These are phyloP conservation scores for Saturnispora sanitii DNA, from an alignment of 805 yeast species.

Conservation along the genomic window DNA sequence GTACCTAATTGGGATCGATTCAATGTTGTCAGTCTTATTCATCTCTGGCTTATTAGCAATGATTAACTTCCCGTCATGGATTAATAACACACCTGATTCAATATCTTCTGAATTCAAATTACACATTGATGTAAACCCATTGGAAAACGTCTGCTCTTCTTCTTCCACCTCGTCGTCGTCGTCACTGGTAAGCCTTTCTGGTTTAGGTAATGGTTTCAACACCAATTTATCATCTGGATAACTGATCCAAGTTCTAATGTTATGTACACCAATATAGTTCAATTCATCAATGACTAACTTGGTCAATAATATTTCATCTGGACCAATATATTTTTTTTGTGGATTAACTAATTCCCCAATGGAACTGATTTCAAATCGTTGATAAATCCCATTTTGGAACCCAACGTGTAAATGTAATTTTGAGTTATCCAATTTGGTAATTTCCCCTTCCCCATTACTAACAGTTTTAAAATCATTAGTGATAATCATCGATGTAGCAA, in stretches of 20 bases:
- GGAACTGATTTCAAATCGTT: constrained; percentile 47
- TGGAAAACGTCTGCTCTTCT: not conserved
- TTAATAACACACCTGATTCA: constrained; percentile 53
- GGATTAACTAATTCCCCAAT: constrained; percentile 59
- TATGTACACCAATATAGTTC: constrained; percentile 37
- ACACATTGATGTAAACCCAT: constrained; percentile 33
- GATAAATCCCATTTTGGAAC: constrained; percentile 73
- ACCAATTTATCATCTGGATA: constrained; percentile 28
- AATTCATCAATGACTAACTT: constrained; percentile 25
- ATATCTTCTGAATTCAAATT: constrained; percentile 53
- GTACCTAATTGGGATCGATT: constrained; percentile 36
- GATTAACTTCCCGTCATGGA: constrained; percentile 39
- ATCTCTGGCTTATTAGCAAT: constrained; percentile 34
- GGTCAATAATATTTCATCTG: constrained; percentile 47
- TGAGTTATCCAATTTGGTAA: constrained; percentile 6
- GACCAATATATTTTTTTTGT: constrained; percentile 64
- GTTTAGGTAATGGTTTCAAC: constrained; percentile 38
- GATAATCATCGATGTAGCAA: constrained; percentile 25
- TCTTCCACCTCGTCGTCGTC: constrained; percentile 7
- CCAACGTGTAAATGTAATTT: constrained; percentile 58
- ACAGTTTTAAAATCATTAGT: constrained; percentile 25
- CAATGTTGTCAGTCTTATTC: constrained; percentile 23
- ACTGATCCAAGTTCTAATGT: constrained; percentile 49
- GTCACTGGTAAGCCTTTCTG: constrained; percentile 31
- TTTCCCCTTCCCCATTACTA: constrained; percentile 15